Percentiles rank a stretch among this genome's conserved stretches.
These are phyloP conservation scores for Mucor plumbeus DNA, from an alignment of 371 early-diverging fungal genomes.

Conservation along the genomic window DNA sequence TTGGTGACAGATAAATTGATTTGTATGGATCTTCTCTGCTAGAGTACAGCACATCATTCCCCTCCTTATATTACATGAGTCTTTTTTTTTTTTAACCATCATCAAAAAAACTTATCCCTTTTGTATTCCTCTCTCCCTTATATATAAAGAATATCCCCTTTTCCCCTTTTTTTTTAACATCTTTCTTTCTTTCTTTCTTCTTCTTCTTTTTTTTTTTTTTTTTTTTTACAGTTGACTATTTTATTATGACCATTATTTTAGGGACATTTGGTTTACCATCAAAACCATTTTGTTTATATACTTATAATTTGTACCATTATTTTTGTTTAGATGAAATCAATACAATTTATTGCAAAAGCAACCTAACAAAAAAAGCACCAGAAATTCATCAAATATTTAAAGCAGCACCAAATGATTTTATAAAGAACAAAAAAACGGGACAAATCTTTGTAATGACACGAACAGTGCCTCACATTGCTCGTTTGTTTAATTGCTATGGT, in stretches of 20 bases:
- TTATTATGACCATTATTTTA: slow-evolving; percentile 19
- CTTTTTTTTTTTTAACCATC: neutral
- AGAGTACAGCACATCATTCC: neutral
- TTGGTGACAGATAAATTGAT: slow-evolving; percentile 2
- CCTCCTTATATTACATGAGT: neutral
- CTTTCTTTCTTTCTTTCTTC: slow-evolving; percentile 17
- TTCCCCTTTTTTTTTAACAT: slow-evolving; percentile 4
- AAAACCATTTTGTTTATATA: slow-evolving; percentile 24
- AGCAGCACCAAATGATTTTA: slow-evolving; percentile 21
- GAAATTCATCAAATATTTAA: slow-evolving; percentile 17
- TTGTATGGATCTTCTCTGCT: neutral
- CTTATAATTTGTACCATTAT: slow-evolving; percentile 10
- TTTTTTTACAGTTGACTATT: slow-evolving; percentile 6
- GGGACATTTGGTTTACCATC: slow-evolving; percentile 21
- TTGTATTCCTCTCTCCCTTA: slow-evolving; percentile 1
- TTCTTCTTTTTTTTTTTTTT: slow-evolving; percentile 6
- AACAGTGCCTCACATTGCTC: slow-evolving; percentile 33
- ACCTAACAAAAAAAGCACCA: slow-evolving; percentile 13
- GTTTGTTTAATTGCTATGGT: slow-evolving; percentile 28
- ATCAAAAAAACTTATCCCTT: neutral
- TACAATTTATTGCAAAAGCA: slow-evolving; percentile 13
- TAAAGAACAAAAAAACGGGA: slow-evolving; percentile 15
- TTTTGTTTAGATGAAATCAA: slow-evolving; percentile 35
- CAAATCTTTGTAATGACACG: slow-evolving; percentile 25
- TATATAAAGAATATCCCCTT: slow-evolving; percentile 14